phyloP scores from a whole-genome alignment of 2,329 filamentous ascomycete species.

The Stachybotrys chartarum region DNA sequence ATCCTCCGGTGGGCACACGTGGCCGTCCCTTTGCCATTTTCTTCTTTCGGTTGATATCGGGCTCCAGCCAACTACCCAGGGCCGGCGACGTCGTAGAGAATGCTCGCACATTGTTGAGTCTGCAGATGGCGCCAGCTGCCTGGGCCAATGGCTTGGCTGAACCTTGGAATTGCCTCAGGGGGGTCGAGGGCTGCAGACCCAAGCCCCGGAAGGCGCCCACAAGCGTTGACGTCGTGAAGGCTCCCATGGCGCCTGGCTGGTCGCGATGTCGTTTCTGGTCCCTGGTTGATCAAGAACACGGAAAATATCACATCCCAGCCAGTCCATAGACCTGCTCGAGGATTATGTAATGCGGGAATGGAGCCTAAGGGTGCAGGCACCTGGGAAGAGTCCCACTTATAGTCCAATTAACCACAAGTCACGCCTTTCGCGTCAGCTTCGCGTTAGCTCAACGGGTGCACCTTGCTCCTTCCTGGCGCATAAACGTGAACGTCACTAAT shows the following conservation, averaged over 20 bases:
- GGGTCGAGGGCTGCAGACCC: constrained; percentile 32
- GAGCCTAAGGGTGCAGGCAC: no score
- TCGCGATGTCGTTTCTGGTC: background rate
- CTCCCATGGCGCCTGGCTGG: constrained; percentile 34
- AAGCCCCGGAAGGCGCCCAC: constrained; percentile 44
- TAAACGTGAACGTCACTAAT: background rate
- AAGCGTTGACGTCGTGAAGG: constrained; percentile 35
- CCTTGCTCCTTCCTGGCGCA: background rate
- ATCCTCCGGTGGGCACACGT: constrained; percentile 84
- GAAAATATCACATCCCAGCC: background rate
- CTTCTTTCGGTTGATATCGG: constrained; percentile 66
- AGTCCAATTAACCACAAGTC: constrained; percentile 26
- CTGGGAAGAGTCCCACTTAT: background rate
- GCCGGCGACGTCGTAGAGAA: constrained; percentile 64
- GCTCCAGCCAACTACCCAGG: constrained; percentile 73
- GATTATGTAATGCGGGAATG: no score
- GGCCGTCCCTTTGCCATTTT: constrained; percentile 90
- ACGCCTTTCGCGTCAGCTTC: constrained; percentile 39
- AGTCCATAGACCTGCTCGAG: background rate
- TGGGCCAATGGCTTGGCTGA: constrained; percentile 20
- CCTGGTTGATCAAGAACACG: no score
- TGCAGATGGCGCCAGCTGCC: constrained; percentile 20
- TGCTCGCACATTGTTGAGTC: constrained; percentile 45
- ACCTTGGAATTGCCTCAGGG: constrained; percentile 29
- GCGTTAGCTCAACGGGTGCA: constrained; percentile 18